These are phyloP conservation scores for Rhododendron kiyosumense DNA, from an alignment of 148 eudicot species.

Conservation along the genomic window DNA sequence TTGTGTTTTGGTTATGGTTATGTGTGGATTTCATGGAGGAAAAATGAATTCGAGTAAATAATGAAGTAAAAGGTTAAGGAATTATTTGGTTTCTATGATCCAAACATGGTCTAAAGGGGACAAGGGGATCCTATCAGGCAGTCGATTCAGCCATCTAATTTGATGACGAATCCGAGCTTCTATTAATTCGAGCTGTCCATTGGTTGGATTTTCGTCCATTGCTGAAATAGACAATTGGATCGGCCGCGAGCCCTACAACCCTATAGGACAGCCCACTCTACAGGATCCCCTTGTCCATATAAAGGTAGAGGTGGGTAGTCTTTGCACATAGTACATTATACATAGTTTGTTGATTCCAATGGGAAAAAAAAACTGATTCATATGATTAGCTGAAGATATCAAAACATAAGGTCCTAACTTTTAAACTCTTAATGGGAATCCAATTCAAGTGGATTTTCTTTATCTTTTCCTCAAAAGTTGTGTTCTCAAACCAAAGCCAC, in stretches of 20 bases:
- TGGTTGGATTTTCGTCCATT: no score
- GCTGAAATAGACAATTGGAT: no score
- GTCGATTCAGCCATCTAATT: no score
- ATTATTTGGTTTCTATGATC: no score
- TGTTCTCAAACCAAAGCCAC: not conserved
- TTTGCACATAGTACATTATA: not conserved
- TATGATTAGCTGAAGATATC: not conserved
- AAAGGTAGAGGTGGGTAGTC: not conserved
- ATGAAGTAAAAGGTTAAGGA: no score
- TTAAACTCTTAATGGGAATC: conserved; percentile 5
- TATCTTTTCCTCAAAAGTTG: conserved; percentile 10
- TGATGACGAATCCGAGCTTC: no score
- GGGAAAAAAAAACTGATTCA: not conserved
- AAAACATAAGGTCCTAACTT: not conserved
- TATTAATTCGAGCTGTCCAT: no score
- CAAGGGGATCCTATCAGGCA: no score
- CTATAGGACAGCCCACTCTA: no score
- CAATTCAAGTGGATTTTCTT: not conserved
- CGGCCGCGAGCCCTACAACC: no score
- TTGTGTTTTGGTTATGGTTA: not conserved
- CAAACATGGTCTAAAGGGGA: not conserved
- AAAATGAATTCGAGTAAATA: not conserved
- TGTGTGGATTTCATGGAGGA: not conserved
- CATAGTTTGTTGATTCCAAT: not conserved
- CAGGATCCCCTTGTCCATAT: not conserved